Percentiles rank a stretch among this genome's conserved stretches.
Conservation (phyloP, 2,329 filamentous ascomycete species). For the Hirsutella thompsonii region DNA sequence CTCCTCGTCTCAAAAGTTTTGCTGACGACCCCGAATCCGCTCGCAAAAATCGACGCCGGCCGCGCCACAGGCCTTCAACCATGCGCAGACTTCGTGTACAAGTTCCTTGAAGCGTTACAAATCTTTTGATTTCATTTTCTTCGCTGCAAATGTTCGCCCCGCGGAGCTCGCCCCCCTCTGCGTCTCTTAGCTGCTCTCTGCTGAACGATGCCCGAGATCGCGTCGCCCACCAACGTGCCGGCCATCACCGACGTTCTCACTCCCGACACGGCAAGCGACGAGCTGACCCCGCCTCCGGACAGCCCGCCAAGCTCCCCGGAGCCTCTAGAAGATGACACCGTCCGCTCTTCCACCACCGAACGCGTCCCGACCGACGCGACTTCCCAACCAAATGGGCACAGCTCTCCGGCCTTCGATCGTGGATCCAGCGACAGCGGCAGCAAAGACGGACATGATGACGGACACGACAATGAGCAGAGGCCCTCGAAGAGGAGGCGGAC, state of each 20-base stretch:
- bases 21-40: constrained; percentile 32
- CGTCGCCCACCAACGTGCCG: constrained; percentile 35
- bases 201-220: constrained; percentile 46
- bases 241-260: constrained; percentile 16
- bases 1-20: constrained; percentile 30
- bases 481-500: constrained; percentile 55
- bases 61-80: constrained; percentile 34
- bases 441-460: constrained; percentile 25
- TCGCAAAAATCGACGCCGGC: constrained; percentile 29
- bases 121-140: constrained; percentile 44
- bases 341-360: constrained; percentile 7
- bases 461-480: constrained; percentile 27
- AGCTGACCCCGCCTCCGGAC: constrained; percentile 7
- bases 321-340: constrained; percentile 5
- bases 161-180: constrained; percentile 36
- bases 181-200: constrained; percentile 27
- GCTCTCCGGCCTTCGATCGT: constrained; percentile 41
- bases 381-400: constrained; percentile 13
- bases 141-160: constrained; percentile 43
- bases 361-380: constrained; percentile 10
- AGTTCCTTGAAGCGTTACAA: constrained; percentile 29
- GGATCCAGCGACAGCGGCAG: constrained; percentile 28
- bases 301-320: constrained; percentile 9
- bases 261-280: constrained; percentile 12
- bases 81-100: constrained; percentile 39